Base-by-base conservation (phyloP, 441 rosid species). In the Adansonia rubrostipa region DNA sequence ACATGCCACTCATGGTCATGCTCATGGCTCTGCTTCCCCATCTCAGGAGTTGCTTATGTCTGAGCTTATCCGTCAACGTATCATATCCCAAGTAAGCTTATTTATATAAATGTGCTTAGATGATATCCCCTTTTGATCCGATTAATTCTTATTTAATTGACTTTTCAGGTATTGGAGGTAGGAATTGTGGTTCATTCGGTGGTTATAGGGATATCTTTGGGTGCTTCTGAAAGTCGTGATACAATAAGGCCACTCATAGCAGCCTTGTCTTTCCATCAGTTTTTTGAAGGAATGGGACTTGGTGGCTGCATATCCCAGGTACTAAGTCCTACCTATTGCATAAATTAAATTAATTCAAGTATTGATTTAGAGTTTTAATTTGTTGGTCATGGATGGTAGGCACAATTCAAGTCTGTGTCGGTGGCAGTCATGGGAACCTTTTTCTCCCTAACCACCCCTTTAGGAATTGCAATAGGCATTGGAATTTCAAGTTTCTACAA, bases 241-340 rank as follows among this genome's bases (percentile, higher is more conserved):
- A 87, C 88, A 9, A 78, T 89, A 80, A 86, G 71, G 81, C 89
- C 90, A 67, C 85, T 87, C 33, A 74, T 89, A 63, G 85, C 80
- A 42, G 92, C 92, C 51, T 79, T 87, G 45, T 86, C 89, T 45
- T 87, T 89, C 70, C 90, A 89, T 71, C 92, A 89, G 76, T 89
- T 87, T 74, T 89, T 89, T 58, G 92, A 89, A 74, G 90, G 89
- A 65, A 86, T 84, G 82, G 90, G 90, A 20, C 92, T 87, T 5
- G 92, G 92, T 45, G 88, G 92, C 51, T 89, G 92, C 85, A 84
- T 87, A 80, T 82, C 89, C 10, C 83, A 86, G 71, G 90, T 86
- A 72, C 20, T 11, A 61, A 22, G 20, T 60, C 33, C 33, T 28
- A 28, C 33, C 33, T 28, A 28, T 28, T 28, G 33, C 33, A 44